Conservation (phyloP, 1,284 basidiomycete species). For the Takashimella koratensis region DNA sequence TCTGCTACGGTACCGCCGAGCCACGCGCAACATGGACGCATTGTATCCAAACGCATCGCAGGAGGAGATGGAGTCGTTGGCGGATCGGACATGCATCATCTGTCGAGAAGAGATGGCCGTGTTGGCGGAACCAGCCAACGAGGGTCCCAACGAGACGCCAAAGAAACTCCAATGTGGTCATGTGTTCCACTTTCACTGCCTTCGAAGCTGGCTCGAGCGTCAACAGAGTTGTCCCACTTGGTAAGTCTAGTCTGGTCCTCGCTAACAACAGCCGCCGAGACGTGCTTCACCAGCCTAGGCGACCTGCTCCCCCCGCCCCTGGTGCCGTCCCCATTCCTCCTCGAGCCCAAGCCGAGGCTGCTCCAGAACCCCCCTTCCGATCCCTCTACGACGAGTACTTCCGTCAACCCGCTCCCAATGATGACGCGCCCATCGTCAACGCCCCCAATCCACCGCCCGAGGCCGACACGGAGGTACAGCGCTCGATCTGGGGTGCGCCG, state of each 20-base stretch:
- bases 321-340: slow-evolving; percentile 59
- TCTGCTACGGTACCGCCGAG: slow-evolving; percentile 84
- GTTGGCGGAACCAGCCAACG: slow-evolving; percentile 45
- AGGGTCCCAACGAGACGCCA: slow-evolving; percentile 88
- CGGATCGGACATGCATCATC: slow-evolving; percentile 93
- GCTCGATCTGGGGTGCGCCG: slow-evolving; percentile 43
- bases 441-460: not conserved
- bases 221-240: slow-evolving; percentile 92
- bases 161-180: slow-evolving; percentile 96
- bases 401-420: slow-evolving; percentile 21
- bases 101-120: slow-evolving; percentile 92
- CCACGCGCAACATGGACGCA: slow-evolving; percentile 94
- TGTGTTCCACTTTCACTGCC: slow-evolving; percentile 96
- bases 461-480: slow-evolving; percentile 22
- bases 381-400: slow-evolving; percentile 41
- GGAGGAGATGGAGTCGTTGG: slow-evolving; percentile 73
- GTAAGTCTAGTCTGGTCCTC: slow-evolving; percentile 53
- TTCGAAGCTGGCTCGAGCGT: slow-evolving; percentile 94
- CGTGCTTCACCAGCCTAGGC: slow-evolving; percentile 61
- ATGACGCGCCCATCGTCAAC: slow-evolving; percentile 24
- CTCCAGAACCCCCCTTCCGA: slow-evolving; percentile 27
- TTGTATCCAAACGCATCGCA: slow-evolving; percentile 90
- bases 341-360: slow-evolving; percentile 15
- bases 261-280: slow-evolving; percentile 65
- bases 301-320: slow-evolving; percentile 47